Evolutionary conservation across 768 basidiomycete species (phyloP), one percentile per base, ranked within the genome.

Genomic region (Lepiota venenata): DNA sequence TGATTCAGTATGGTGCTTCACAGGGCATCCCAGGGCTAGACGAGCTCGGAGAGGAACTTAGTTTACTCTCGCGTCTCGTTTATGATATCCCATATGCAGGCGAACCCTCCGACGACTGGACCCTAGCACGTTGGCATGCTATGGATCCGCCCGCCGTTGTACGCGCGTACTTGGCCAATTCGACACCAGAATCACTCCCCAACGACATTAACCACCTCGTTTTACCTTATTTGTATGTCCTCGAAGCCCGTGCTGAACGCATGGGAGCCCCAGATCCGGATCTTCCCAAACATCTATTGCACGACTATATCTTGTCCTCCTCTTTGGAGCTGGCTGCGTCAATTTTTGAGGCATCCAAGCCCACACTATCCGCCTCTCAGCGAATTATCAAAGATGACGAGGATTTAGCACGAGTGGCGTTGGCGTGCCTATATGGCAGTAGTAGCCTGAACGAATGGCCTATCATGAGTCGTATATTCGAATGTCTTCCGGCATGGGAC

Each of bases 401-500:
- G 61, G 91, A 93, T 60, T 82, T 95, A 64, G 92, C 85, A 12
- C 81, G 88, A 10, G 69, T 98, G 12, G 94, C 95, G 3, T 82
- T 98, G 11, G 88, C 94, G 6, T 88, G 87, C 62, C 70, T 98
- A 20, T 99, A 99, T 58, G 93, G 93, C 12, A 88, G 82, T 61
- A 78, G 84, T 56, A 80, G 79, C 52, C 70, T 86, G 32, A 75
- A 83, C 55, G 78, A 85, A 59, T 96, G 91, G 92, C 64, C 83
- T 0, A 84, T 75, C 3, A 98, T 97, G 94, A 91, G 88, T 59
- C 74, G 76, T 29, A 91, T 99, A 47, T 98, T 99, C 66, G 96
- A 99, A 66, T 99, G 95, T 65, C 77, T 98, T 29, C 96, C 96
- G 0, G 96, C 87, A 2, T 97, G 95, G 92, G 85, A 84, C 53